These are phyloP conservation scores for Trametopsis cervina DNA, from an alignment of 768 basidiomycete genomes.

Conservation along the genomic window DNA sequence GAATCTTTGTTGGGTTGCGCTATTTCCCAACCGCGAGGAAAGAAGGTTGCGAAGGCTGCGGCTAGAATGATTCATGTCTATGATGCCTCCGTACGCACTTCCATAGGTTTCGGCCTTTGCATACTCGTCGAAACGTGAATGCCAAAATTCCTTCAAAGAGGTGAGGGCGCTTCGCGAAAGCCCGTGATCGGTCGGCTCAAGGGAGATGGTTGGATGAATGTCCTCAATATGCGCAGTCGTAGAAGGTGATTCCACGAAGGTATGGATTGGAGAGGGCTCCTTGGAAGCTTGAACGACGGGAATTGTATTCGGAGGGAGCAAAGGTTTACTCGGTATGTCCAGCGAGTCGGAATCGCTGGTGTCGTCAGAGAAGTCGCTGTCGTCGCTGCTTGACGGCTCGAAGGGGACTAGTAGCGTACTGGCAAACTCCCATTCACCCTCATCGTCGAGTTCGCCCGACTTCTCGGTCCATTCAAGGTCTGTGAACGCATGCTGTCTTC, in stretches of 20 bases:
- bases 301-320: slow-evolving; percentile 5
- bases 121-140: slow-evolving; percentile 46
- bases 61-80: neutral
- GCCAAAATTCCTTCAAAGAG: slow-evolving; percentile 60
- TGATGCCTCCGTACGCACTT: slow-evolving; percentile 19
- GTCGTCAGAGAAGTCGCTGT: slow-evolving; percentile 6
- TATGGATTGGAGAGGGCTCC: neutral
- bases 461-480: neutral
- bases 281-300: slow-evolving; percentile 4
- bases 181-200: slow-evolving; percentile 39
- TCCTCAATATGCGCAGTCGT: neutral
- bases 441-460: slow-evolving; percentile 5
- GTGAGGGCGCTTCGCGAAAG: slow-evolving; percentile 54
- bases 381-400: slow-evolving; percentile 1
- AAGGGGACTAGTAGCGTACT: slow-evolving; percentile 2
- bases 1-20: neutral
- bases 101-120: slow-evolving; percentile 21
- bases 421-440: slow-evolving; percentile 9
- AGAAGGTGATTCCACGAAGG: neutral
- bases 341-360: neutral
- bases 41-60: slow-evolving; percentile 5
- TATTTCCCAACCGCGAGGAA: slow-evolving; percentile 2
- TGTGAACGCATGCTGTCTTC: neutral
- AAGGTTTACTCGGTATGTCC: slow-evolving; percentile 3
- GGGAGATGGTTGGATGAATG: neutral